phyloP scores from a whole-genome alignment of 345 rosid genomes.

The Pistacia vera region DNA sequence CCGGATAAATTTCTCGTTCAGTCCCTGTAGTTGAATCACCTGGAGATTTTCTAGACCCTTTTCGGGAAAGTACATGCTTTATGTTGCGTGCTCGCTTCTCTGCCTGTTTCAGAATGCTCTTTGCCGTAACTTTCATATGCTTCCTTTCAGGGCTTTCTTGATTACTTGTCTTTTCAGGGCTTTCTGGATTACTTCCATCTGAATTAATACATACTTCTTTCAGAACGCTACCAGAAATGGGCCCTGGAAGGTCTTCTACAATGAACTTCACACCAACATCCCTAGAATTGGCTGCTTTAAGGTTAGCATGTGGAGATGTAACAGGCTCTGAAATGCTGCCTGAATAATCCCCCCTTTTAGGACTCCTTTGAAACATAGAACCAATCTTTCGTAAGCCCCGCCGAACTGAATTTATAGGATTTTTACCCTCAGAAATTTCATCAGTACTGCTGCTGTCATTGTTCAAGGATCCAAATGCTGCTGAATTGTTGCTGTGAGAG shows the following conservation, averaged over 20 bases:
- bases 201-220: slow-evolving; percentile 39
- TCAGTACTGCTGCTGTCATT: slow-evolving; percentile 49
- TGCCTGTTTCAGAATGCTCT: slow-evolving; percentile 64
- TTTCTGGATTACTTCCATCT: slow-evolving; percentile 42
- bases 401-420: slow-evolving; percentile 30
- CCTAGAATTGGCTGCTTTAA: slow-evolving; percentile 53
- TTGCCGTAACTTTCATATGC: slow-evolving; percentile 57
- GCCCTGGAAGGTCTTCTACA: slow-evolving; percentile 46
- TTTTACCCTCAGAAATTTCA: slow-evolving; percentile 52
- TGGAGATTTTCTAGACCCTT: slow-evolving; percentile 52
- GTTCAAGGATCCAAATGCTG: slow-evolving; percentile 40
- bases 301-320: slow-evolving; percentile 53
- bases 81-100: slow-evolving; percentile 56
- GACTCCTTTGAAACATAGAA: slow-evolving; percentile 49
- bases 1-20: slow-evolving; percentile 35
- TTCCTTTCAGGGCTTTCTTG: too few species aligned
- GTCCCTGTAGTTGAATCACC: slow-evolving; percentile 22
- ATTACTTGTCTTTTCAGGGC: slow-evolving; percentile 39
- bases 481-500: slow-evolving; percentile 26
- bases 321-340: slow-evolving; percentile 42
- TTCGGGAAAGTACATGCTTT: slow-evolving; percentile 66
- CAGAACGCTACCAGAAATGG: slow-evolving; percentile 32
- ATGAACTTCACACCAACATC: slow-evolving; percentile 49
- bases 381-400: slow-evolving; percentile 56
- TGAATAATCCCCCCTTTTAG: slow-evolving; percentile 42